phyloP scores from a whole-genome alignment of 2,329 filamentous ascomycete species.

The Penicillium griseofulvum region DNA sequence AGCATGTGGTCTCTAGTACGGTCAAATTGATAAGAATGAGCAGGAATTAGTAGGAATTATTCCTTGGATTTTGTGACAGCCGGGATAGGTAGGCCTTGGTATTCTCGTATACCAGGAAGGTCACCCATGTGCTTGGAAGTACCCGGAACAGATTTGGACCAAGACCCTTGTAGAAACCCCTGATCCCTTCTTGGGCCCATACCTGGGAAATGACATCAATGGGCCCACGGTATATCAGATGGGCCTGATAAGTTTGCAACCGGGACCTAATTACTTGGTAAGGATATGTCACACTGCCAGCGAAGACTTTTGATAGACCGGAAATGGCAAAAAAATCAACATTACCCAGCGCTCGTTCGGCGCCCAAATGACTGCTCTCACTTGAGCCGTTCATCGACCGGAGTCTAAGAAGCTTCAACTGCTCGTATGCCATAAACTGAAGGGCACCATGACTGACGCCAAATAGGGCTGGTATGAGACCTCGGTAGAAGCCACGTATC shows the following conservation, averaged over 20 bases:
- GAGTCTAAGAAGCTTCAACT: constrained; percentile 62
- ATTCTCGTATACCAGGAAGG: constrained; percentile 96
- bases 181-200: constrained; percentile 73
- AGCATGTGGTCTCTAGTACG: not conserved
- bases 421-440: constrained; percentile 94
- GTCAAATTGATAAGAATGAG: not conserved
- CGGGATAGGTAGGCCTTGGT: constrained; percentile 67
- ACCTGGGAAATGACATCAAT: constrained; percentile 70
- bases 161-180: constrained; percentile 88
- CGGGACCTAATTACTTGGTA: constrained; percentile 89
- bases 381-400: constrained; percentile 32
- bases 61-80: constrained; percentile 27
- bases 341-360: constrained; percentile 55
- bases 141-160: constrained; percentile 87
- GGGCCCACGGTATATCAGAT: constrained; percentile 68
- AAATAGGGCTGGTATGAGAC: constrained; percentile 75
- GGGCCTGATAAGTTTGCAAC: constrained; percentile 84
- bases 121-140: constrained; percentile 91
- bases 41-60: not conserved
- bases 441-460: constrained; percentile 90
- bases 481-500: constrained; percentile 77
- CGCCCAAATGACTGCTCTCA: constrained; percentile 22
- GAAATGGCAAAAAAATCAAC: constrained; percentile 78
- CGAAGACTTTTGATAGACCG: constrained; percentile 78
- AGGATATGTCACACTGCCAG: constrained; percentile 87